These are phyloP conservation scores for Castanea crenata DNA, from an alignment of 306 rosid genomes.

Conservation along the genomic window DNA sequence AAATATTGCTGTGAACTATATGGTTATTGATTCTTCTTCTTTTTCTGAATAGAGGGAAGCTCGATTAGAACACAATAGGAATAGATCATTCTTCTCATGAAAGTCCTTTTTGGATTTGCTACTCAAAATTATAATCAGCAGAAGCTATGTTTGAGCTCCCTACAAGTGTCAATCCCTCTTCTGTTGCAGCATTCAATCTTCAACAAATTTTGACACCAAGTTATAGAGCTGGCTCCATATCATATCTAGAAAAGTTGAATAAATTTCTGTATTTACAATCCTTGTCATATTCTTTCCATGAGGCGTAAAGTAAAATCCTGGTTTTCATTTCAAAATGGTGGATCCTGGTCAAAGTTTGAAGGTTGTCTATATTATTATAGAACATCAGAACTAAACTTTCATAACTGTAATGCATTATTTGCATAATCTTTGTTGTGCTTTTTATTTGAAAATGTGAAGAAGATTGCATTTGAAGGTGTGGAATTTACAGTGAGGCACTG, in stretches of 20 bases:
- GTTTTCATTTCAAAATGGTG: neutral
- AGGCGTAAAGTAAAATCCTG: neutral
- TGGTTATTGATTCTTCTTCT: slow-evolving; percentile 9
- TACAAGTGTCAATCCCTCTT: neutral
- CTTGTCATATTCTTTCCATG: neutral
- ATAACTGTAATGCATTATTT: neutral
- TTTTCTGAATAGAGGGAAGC: slow-evolving; percentile 75
- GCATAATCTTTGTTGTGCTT: neutral
- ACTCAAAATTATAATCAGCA: neutral
- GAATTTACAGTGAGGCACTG: neutral
- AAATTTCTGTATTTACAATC: neutral
- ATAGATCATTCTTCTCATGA: slow-evolving; percentile 81
- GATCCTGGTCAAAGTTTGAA: neutral
- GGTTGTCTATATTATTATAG: neutral
- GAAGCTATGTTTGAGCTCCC: neutral
- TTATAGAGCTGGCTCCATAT: neutral
- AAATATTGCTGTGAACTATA: neutral
- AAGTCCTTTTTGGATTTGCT: slow-evolving; percentile 10
- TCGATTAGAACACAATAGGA: slow-evolving; percentile 83
- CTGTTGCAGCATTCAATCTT: neutral
- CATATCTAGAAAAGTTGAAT: neutral
- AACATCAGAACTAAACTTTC: neutral
- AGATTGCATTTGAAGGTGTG: neutral
- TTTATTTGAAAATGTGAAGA: neutral
- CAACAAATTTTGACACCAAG: neutral